Conservation (phyloP, 257 asterid genomes). For the Petunia axillaris region DNA sequence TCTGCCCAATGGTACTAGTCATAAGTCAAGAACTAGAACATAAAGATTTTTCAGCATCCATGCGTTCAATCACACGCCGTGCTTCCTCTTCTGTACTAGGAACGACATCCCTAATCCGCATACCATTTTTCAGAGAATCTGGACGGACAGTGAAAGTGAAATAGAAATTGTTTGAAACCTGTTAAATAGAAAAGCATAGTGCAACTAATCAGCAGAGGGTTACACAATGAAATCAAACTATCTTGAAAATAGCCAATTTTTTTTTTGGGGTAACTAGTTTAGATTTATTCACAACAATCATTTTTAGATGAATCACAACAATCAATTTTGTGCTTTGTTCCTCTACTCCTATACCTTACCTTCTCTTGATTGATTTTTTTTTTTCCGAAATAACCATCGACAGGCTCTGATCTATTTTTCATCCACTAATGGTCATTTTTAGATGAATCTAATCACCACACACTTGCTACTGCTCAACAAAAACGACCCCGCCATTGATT, state of each 20-base stretch:
- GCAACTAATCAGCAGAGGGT: conserved; percentile 1
- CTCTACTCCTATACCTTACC: not conserved
- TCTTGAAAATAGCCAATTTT: not conserved
- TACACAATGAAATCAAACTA: not conserved
- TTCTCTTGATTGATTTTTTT: not conserved
- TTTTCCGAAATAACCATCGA: not conserved
- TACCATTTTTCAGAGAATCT: conserved; percentile 56
- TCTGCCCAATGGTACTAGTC: conserved; percentile 14
- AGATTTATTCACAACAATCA: conserved; percentile 17
- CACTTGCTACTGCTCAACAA: not conserved
- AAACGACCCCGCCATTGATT: not conserved
- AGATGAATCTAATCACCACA: not conserved
- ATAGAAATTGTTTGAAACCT: conserved; percentile 94
- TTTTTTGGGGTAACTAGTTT: not conserved
- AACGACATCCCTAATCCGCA: conserved; percentile 69
- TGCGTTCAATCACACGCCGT: conserved; percentile 70
- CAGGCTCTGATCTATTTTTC: conserved; percentile 7
- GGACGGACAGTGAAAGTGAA: conserved; percentile 73
- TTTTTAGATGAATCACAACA: not conserved
- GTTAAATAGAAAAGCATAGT: not conserved
- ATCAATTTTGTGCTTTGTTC: not conserved
- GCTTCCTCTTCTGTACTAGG: conserved; percentile 95
- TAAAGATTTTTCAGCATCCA: conserved; percentile 72
- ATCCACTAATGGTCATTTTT: not conserved
- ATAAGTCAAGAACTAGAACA: not conserved